These are phyloP conservation scores for Podosphaera xanthii DNA, from an alignment of 2,329 filamentous ascomycete species.

Conservation along the genomic window DNA sequence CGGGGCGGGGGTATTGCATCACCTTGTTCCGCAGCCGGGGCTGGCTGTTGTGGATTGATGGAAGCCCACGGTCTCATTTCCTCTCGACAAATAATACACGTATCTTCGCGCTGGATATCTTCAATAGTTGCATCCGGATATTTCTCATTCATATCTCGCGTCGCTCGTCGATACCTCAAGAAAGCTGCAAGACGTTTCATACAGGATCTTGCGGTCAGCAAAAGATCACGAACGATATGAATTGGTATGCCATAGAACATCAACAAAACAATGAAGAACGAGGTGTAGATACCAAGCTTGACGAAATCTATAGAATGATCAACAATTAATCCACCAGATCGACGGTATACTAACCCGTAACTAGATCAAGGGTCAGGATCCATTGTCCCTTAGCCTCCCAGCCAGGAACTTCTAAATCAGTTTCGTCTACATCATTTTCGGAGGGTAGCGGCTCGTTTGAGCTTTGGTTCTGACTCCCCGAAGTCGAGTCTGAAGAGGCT, in stretches of 20 bases:
- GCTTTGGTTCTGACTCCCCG: conserved; percentile 11
- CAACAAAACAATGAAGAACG: conserved; percentile 83
- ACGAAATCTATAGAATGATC: conserved; percentile 44
- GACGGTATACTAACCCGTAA: conserved; percentile 38
- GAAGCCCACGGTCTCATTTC: conserved; percentile 65
- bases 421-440: conserved; percentile 66
- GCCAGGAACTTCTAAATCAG: conserved; percentile 82
- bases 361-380: conserved; percentile 68
- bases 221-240: conserved; percentile 87
- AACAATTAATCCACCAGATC: conserved; percentile 3
- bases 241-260: conserved; percentile 89
- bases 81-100: conserved; percentile 93
- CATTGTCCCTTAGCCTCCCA: conserved; percentile 94
- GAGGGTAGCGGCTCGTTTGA: conserved; percentile 27
- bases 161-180: conserved; percentile 71
- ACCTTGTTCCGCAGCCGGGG: conserved; percentile 14
- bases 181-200: conserved; percentile 75
- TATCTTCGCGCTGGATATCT: conserved; percentile 67
- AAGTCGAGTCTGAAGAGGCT: conserved; percentile 19
- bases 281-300: conserved; percentile 70
- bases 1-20: conserved; percentile 16
- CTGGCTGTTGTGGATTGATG: conserved; percentile 23
- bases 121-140: conserved; percentile 81
- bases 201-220: conserved; percentile 83
- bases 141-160: conserved; percentile 73